Percentiles rank a stretch among this genome's conserved stretches.
phyloP scores from a whole-genome alignment of 805 yeast species.

The Yarrowia osloensis region DNA sequence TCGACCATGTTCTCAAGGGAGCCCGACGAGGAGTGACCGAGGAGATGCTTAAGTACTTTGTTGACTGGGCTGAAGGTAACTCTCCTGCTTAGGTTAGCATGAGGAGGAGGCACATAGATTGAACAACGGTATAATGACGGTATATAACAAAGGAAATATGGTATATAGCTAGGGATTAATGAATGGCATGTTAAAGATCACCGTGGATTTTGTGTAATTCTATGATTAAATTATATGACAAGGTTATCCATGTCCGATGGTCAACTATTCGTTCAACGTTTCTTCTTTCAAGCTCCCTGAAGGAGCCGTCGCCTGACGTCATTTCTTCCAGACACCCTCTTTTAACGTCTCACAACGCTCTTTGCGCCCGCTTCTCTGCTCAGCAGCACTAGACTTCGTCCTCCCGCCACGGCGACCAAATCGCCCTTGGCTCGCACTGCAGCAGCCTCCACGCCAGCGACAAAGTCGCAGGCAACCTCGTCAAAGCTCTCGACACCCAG shows the following conservation, averaged over 20 bases:
- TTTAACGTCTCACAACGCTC: not conserved
- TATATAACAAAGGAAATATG: too few species aligned
- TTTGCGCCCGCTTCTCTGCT: not conserved
- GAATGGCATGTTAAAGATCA: not conserved
- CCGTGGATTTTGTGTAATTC: too few species aligned
- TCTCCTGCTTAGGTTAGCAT: not conserved
- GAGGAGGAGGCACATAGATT: too few species aligned
- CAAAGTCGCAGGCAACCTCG: not conserved
- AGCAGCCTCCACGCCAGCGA: slow-evolving; percentile 14
- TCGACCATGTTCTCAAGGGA: slow-evolving; percentile 65
- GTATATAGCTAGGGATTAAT: not conserved
- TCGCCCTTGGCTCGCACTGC: not conserved
- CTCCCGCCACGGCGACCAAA: not conserved
- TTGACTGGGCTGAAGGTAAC: slow-evolving; percentile 43
- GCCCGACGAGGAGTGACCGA: slow-evolving; percentile 77
- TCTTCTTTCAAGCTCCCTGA: too few species aligned
- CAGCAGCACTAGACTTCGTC: not conserved
- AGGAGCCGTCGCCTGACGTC: not conserved
- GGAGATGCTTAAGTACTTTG: slow-evolving; percentile 80
- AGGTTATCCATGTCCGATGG: not conserved
- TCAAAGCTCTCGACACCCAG: not conserved
- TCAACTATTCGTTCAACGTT: too few species aligned
- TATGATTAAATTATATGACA: not conserved
- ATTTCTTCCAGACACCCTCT: not conserved
- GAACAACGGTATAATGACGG: too few species aligned